phyloP scores from a whole-genome alignment of 108 stramenopile species.

The Cyclotella cryptica region DNA sequence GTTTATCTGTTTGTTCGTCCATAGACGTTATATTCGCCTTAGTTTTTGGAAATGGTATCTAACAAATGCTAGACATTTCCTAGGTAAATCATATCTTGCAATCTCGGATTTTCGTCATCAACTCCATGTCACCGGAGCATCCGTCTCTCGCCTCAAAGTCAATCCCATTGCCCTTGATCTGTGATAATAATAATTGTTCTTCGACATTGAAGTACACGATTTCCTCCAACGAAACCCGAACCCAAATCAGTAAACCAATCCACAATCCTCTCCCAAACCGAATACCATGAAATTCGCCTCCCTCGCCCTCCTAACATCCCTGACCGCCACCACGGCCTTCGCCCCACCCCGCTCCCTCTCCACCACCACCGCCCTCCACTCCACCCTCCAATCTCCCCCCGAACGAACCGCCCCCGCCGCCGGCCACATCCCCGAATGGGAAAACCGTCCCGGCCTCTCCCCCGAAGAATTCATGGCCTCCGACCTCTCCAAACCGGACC shows the following conservation, averaged over 20 bases:
- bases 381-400: slow-evolving; percentile 50
- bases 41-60: too few relatives aligned
- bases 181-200: too few relatives aligned
- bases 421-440: slow-evolving; percentile 83
- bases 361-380: slow-evolving; percentile 12
- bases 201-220: not conserved
- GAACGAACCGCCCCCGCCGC: slow-evolving; percentile 77
- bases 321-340: slow-evolving; percentile 34
- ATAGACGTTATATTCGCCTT: too few relatives aligned
- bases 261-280: not conserved
- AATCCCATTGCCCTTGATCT: too few relatives aligned
- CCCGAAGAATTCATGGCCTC: slow-evolving; percentile 76
- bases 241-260: not conserved
- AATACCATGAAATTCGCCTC: slow-evolving; percentile 59
- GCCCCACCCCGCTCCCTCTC: slow-evolving; percentile 17
- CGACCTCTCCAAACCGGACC: slow-evolving; percentile 76
- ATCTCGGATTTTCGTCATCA: too few relatives aligned
- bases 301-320: slow-evolving; percentile 46
- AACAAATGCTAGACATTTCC: too few relatives aligned
- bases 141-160: too few relatives aligned
- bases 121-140: too few relatives aligned
- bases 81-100: too few relatives aligned
- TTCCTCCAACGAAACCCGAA: not conserved
- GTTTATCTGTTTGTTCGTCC: too few relatives aligned
- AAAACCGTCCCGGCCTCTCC: slow-evolving; percentile 63